Conservation (phyloP, 176 grass and related monocot genomes). For the Alloteropsis semialata region DNA sequence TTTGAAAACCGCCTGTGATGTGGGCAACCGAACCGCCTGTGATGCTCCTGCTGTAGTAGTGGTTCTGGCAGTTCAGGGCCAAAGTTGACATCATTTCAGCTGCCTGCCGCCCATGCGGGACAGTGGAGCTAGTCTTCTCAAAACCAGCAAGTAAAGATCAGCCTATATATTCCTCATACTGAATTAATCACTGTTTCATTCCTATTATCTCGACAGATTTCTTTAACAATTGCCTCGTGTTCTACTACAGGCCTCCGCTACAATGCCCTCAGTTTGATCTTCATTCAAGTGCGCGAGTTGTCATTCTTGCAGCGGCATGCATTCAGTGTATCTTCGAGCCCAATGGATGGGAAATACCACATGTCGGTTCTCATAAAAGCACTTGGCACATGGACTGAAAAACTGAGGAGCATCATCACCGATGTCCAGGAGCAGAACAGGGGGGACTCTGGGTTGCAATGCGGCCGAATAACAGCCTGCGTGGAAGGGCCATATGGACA, state of each 20-base stretch:
- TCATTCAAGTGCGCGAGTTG: conserved; percentile 83
- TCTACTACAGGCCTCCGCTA: conserved; percentile 75
- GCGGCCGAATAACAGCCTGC: conserved; percentile 59
- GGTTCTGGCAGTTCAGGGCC: conserved; percentile 82
- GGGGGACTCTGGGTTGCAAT: conserved; percentile 15
- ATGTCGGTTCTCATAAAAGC: conserved; percentile 91
- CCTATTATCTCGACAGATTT: background rate
- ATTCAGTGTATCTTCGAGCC: conserved; percentile 95
- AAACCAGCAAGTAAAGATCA: conserved; percentile 85
- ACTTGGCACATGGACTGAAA: conserved; percentile 83
- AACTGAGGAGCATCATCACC: conserved; percentile 59
- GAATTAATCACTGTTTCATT: conserved; percentile 1
- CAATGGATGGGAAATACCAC: conserved; percentile 88
- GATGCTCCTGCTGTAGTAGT: too few species aligned
- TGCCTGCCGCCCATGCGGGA: conserved; percentile 66
- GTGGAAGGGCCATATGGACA: conserved; percentile 95
- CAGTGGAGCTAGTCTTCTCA: conserved; percentile 75
- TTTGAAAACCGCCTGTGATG: too few species aligned
- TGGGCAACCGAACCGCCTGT: too few species aligned
- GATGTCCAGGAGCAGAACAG: conserved; percentile 43
- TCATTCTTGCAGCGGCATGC: conserved; percentile 95
- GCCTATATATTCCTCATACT: background rate
- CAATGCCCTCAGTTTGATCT: conserved; percentile 92
- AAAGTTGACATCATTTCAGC: conserved; percentile 88
- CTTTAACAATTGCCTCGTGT: background rate